Percentiles rank a stretch among this genome's conserved stretches.
These are phyloP conservation scores for Talaromyces sp. DNA, from an alignment of 2,329 filamentous ascomycete species.

Conservation along the genomic window DNA sequence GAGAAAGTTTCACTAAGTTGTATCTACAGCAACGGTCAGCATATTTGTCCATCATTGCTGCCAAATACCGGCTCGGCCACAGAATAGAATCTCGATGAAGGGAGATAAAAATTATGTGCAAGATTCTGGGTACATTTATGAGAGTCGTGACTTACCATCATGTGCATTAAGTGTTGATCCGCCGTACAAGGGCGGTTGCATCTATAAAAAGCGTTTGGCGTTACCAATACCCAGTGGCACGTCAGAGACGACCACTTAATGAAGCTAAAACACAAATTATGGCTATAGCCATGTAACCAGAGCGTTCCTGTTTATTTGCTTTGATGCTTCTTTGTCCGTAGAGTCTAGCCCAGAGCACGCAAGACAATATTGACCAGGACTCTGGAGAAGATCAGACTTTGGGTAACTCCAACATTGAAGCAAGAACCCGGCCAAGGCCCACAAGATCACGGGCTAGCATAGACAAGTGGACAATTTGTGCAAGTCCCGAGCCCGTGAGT, in stretches of 20 bases:
- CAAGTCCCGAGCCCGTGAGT: not conserved
- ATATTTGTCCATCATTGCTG: constrained; percentile 16
- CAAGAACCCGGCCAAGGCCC: constrained; percentile 2
- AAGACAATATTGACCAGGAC: not conserved
- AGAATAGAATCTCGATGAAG: not conserved
- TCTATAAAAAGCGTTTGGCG: constrained; percentile 4
- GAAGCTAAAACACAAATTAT: not conserved
- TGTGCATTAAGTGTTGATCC: not conserved
- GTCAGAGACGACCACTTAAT: not conserved
- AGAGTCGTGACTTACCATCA: not conserved
- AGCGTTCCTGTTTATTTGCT: not conserved
- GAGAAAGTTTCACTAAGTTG: constrained; percentile 13
- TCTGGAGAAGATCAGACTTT: not conserved
- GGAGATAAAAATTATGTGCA: not conserved
- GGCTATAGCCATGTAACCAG: not conserved
- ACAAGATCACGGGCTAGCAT: not conserved
- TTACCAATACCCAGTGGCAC: not conserved
- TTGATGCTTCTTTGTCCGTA: not conserved
- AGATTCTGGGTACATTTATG: not conserved
- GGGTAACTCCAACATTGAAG: not conserved
- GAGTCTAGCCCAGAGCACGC: not conserved
- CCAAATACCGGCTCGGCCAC: constrained; percentile 8
- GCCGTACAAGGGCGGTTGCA: not conserved
- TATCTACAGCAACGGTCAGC: constrained; percentile 17
- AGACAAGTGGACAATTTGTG: not conserved